Base-by-base conservation (phyloP, 73 alveolate genomes). In the Paramecium tetraurelia region DNA sequence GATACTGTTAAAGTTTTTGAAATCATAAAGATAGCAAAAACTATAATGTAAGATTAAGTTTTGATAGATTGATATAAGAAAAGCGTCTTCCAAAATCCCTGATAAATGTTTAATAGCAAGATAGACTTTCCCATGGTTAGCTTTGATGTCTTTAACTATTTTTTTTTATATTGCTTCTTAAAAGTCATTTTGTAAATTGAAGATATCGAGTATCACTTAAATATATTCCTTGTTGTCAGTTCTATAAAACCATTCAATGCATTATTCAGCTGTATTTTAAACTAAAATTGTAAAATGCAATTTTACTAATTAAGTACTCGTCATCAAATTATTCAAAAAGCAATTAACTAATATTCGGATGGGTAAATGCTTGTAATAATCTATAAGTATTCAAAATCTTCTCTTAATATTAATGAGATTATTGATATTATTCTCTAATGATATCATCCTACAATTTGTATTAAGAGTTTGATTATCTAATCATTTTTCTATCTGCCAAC, bases 241-340 rank as follows among this genome's bases (percentile, higher is more conserved):
- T 63, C 84, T 63, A 63, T 63, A 63, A 27, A 27, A 63, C 84
- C 84, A 63, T 63, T 63, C 84, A 11, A 63, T 63, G 9, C 84
- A 63, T 63, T 63, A 63, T 5, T 63, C 84, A 63, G 84, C 84
- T 63, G 84, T 63, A 18, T 63, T 63, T 63, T 63, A 63, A 27
- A 63, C 84, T 63, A 63, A 12, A 53, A 48, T 12, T 48, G 7
- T 16, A 5, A 18, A 53, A n/a, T 18, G 4, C 27, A 12, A 63
- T 10, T 22, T 63, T 63, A 63, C 84, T 16, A 12, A 63, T 16
- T 18, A 27, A 27, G 12, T 22, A 63, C 7, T 63, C 84, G 24
- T 63, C 84, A 27, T 63, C 84, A 27, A 63, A 63, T 63, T 63
- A 18, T 31, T 33, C 46, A 12, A 63, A 63, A 11, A 63, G 46